phyloP scores from a whole-genome alignment of 805 yeast species.

The Schwanniomyces occidentalis region DNA sequence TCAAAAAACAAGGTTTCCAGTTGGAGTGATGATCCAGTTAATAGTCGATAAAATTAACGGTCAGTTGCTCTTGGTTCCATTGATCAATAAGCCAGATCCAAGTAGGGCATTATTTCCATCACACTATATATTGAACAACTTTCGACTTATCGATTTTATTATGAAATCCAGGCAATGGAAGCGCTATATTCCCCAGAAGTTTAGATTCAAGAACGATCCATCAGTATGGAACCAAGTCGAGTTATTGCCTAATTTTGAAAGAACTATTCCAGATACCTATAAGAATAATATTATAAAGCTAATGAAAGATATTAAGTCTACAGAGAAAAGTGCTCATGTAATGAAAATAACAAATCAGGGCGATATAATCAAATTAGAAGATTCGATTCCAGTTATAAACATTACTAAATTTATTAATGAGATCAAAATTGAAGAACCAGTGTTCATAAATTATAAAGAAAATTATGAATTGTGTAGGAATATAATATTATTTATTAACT shows the following conservation, averaged over 20 bases:
- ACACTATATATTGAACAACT: constrained; percentile 25
- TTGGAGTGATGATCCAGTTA: constrained; percentile 17
- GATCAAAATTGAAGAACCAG: too few species aligned
- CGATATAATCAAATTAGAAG: too few species aligned
- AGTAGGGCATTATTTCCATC: constrained; percentile 20
- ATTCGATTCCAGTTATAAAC: too few species aligned
- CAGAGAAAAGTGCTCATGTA: too few species aligned
- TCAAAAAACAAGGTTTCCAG: constrained; percentile 23
- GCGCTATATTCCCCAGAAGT: constrained; percentile 27
- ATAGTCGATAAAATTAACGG: constrained; percentile 9
- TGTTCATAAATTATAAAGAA: too few species aligned
- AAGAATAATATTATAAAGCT: too few species aligned
- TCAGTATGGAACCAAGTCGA: constrained; percentile 9
- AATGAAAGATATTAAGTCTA: too few species aligned
- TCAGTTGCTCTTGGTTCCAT: constrained; percentile 15
- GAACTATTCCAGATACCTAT: constrained; percentile 9
- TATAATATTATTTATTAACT: too few species aligned
- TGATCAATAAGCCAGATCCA: constrained; percentile 13
- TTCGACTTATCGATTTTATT: constrained; percentile 18
- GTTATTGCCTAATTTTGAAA: constrained; percentile 10
- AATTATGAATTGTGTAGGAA: too few species aligned
- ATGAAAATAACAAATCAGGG: too few species aligned
- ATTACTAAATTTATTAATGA: too few species aligned
- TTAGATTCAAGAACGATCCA: constrained; percentile 15
- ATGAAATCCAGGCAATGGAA: constrained; percentile 17